Conservation (phyloP, 495 filamentous ascomycete species). For the Penicillium lividum region DNA sequence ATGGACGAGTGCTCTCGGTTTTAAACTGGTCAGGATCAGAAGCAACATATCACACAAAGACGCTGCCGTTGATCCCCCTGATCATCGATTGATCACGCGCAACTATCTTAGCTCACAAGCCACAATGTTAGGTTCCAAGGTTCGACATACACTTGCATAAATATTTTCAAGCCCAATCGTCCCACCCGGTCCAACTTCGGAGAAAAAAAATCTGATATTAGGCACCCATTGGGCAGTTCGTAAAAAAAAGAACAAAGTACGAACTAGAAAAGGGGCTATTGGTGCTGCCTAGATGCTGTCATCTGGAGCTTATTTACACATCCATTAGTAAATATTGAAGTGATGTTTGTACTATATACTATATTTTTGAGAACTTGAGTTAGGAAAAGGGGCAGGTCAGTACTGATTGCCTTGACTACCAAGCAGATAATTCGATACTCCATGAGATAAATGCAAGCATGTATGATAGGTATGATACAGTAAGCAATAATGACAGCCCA, state of each 20-base stretch:
- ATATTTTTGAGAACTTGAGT: no score
- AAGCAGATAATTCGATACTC: no score
- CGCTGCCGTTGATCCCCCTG: slow-evolving; percentile 1
- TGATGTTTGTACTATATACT: not conserved
- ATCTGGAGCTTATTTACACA: not conserved
- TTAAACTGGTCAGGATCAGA: slow-evolving; percentile 1
- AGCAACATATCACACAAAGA: not conserved
- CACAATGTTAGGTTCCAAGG: not conserved
- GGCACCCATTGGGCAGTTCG: slow-evolving; percentile 2
- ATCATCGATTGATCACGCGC: not conserved
- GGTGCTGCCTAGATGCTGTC: not conserved
- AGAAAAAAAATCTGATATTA: slow-evolving; percentile 1
- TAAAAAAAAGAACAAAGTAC: not conserved
- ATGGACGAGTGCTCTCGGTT: not conserved
- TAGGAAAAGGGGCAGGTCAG: no score
- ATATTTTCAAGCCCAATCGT: not conserved
- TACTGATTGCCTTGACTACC: no score
- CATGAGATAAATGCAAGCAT: no score
- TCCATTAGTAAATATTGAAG: not conserved
- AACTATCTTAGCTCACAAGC: slow-evolving; percentile 4
- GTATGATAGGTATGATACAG: no score
- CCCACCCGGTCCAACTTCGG: slow-evolving; percentile 1
- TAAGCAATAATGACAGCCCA: no score
- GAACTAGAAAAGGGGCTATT: not conserved
- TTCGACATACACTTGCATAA: not conserved